phyloP scores from a whole-genome alignment of 2,329 filamentous ascomycete species.

The Gremmenia infestans region DNA sequence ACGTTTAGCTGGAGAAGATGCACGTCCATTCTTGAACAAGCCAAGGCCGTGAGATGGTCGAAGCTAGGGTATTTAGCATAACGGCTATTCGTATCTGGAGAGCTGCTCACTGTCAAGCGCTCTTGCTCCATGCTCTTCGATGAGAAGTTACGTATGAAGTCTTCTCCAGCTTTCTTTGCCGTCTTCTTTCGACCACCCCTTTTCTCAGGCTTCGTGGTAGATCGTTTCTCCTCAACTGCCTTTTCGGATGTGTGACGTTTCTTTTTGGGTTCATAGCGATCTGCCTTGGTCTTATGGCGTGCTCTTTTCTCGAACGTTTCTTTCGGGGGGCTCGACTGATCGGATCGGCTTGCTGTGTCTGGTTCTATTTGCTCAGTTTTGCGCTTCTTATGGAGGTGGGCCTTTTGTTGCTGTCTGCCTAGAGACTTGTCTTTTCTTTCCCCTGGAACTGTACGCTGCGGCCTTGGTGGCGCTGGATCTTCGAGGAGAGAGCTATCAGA shows the following conservation, averaged over 20 bases:
- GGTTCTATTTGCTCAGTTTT: slow-evolving; percentile 5
- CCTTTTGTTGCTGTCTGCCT: neutral
- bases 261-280: slow-evolving; percentile 48
- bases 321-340: slow-evolving; percentile 1
- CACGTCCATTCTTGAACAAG: slow-evolving; percentile 42
- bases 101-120: slow-evolving; percentile 46
- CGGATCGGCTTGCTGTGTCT: neutral
- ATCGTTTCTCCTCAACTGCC: slow-evolving; percentile 6
- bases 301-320: slow-evolving; percentile 40
- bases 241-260: slow-evolving; percentile 25
- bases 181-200: slow-evolving; percentile 22
- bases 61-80: slow-evolving; percentile 29
- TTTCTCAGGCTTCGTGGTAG: slow-evolving; percentile 20
- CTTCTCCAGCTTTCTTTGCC: slow-evolving; percentile 31
- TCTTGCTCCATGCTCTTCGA: slow-evolving; percentile 48
- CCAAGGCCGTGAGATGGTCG: slow-evolving; percentile 36
- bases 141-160: slow-evolving; percentile 51
- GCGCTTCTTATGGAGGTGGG: neutral
- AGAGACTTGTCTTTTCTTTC: neutral
- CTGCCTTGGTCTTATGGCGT: slow-evolving; percentile 51
- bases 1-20: slow-evolving; percentile 32
- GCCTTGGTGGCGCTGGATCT: neutral
- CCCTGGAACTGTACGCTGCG: neutral
- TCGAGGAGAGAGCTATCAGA: slow-evolving; percentile 26
- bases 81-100: neutral